phyloP scores from a whole-genome alignment of 2,329 filamentous ascomycete species.

The Colletotrichum sidae region DNA sequence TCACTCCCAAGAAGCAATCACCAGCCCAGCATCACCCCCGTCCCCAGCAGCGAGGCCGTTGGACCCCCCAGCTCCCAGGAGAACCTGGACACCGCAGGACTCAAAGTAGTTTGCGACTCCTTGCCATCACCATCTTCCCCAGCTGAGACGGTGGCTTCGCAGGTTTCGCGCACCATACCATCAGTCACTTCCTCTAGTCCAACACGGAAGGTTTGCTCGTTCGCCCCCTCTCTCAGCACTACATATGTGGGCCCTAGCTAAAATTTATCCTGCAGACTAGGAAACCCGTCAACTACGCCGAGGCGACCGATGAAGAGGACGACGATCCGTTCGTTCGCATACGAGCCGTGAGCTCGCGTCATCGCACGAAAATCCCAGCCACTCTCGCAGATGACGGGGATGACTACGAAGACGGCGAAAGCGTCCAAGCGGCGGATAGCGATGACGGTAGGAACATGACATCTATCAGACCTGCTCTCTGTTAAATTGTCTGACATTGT shows the following conservation, averaged over 20 bases:
- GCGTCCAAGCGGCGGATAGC: conserved; percentile 69
- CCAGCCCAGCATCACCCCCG: conserved; percentile 71
- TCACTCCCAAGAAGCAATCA: conserved; percentile 52
- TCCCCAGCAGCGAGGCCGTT: conserved; percentile 82
- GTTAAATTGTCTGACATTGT: conserved; percentile 28
- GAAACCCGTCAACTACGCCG: conserved; percentile 80
- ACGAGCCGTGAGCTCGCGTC: conserved; percentile 52
- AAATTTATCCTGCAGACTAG: conserved; percentile 53
- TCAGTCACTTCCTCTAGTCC: conserved; percentile 73
- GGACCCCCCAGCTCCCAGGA: conserved; percentile 77
- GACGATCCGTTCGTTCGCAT: conserved; percentile 74
- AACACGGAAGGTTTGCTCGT: conserved; percentile 74
- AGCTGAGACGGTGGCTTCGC: conserved; percentile 54
- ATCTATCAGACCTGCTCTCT: background rate
- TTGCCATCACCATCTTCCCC: conserved; percentile 53
- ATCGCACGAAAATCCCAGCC: conserved; percentile 62
- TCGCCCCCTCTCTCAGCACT: background rate
- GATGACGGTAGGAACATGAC: conserved; percentile 64
- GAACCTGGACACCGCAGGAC: conserved; percentile 61
- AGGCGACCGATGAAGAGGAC: conserved; percentile 85
- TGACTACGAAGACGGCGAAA: conserved; percentile 78
- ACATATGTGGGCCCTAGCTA: background rate
- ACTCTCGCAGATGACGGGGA: conserved; percentile 74
- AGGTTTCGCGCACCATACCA: conserved; percentile 56
- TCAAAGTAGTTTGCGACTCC: conserved; percentile 66